Conservation (phyloP, 2,329 filamentous ascomycete species). For the Trichoderma sp. region DNA sequence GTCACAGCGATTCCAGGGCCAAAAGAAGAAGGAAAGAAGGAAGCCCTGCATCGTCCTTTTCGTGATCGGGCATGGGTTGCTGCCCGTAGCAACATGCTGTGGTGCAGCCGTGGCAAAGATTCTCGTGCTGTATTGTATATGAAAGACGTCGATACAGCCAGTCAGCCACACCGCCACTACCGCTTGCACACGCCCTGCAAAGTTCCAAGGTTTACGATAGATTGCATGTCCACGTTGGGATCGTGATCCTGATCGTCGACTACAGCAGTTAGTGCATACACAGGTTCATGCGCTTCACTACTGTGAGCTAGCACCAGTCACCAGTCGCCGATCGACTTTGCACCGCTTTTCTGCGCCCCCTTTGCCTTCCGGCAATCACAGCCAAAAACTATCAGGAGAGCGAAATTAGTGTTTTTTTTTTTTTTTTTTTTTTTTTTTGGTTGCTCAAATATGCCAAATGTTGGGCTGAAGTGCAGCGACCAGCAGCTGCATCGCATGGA, state of each 20-base stretch:
- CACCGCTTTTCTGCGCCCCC: background rate
- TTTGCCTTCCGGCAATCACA: background rate
- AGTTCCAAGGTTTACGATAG: conserved; percentile 16
- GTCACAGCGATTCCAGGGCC: conserved; percentile 2
- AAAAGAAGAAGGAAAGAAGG: background rate
- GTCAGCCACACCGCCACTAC: conserved; percentile 16
- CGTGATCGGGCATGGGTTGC: background rate
- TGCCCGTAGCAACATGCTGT: background rate
- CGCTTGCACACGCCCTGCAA: background rate
- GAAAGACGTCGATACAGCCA: background rate
- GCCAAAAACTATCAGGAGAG: background rate
- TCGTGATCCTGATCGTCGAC: conserved; percentile 22
- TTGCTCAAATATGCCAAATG: background rate
- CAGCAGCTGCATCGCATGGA: conserved; percentile 13
- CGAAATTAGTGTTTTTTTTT: background rate
- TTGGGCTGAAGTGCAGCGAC: background rate
- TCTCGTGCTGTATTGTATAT: background rate
- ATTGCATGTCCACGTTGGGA: conserved; percentile 19
- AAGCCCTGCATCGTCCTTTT: background rate
- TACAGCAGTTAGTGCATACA: conserved; percentile 3
- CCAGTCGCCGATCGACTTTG: conserved; percentile 1
- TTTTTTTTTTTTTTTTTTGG: background rate
- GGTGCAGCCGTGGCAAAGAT: background rate
- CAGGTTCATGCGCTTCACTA: background rate
- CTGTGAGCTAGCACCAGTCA: background rate